Evolutionary conservation across 208 protist species (phyloP).

Genomic region (Zelonia costaricensis): DNA sequence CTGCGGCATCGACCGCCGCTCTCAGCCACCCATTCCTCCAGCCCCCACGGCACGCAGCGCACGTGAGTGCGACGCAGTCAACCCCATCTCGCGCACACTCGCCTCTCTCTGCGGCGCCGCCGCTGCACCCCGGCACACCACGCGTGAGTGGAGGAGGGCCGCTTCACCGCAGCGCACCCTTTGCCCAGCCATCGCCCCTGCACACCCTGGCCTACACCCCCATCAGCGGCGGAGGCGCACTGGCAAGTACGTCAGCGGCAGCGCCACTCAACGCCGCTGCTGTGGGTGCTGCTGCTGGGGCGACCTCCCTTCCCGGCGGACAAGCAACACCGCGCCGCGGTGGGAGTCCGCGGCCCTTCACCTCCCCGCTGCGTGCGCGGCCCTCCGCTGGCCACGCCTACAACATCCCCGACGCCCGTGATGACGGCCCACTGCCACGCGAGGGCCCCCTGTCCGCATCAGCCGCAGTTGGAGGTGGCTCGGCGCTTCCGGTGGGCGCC

Average conservation of each 20-base stretch:
- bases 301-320: neutral
- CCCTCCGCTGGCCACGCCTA: neutral
- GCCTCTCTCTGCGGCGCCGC: neutral
- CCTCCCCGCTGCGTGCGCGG: neutral
- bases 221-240: too few relatives aligned
- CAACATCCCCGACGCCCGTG: slow-evolving; percentile 4
- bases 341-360: neutral
- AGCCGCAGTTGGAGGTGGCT: neutral
- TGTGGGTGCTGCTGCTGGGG: too few relatives aligned
- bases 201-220: too few relatives aligned
- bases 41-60: too few relatives aligned
- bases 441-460: too few relatives aligned
- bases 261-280: too few relatives aligned
- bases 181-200: too few relatives aligned
- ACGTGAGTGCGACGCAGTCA: too few relatives aligned
- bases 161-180: neutral
- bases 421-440: too few relatives aligned
- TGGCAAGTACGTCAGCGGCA: too few relatives aligned
- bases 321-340: neutral
- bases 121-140: slow-evolving; percentile 11
- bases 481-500: too few relatives aligned
- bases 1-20: neutral
- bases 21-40: neutral
- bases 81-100: neutral
- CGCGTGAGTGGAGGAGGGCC: neutral